These are phyloP conservation scores for Cicer pinnatifidum DNA, from an alignment of 306 rosid genomes.

Conservation along the genomic window DNA sequence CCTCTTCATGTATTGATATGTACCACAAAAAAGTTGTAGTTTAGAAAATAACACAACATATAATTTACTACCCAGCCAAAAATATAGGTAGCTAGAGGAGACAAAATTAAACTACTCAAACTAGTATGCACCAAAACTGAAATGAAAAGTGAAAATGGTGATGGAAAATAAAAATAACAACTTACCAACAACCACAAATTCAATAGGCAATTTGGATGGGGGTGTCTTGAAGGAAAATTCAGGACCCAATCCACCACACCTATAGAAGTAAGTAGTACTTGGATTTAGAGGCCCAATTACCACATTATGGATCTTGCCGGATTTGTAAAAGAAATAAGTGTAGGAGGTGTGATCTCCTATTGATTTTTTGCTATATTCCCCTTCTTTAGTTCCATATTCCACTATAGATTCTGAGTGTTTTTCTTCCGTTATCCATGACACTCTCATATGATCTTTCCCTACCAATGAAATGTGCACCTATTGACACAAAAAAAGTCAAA, in stretches of 20 bases:
- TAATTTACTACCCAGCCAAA: no score
- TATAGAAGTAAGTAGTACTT: constrained; percentile 36
- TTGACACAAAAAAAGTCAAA: not conserved
- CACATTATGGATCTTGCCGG: constrained; percentile 44
- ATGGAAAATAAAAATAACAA: constrained; percentile 6
- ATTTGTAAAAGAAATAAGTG: constrained; percentile 40
- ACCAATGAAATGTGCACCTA: constrained; percentile 70
- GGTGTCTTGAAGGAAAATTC: constrained; percentile 69
- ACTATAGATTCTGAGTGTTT: constrained; percentile 43
- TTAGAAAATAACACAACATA: no score
- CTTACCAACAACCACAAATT: constrained; percentile 67
- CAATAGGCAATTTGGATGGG: constrained; percentile 55
- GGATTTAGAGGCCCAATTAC: constrained; percentile 45
- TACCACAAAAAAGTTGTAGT: no score
- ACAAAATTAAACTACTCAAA: no score
- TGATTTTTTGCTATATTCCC: constrained; percentile 43
- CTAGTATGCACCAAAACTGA: not conserved
- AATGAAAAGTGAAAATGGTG: not conserved
- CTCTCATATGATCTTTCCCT: constrained; percentile 60
- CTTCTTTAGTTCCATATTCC: constrained; percentile 43
- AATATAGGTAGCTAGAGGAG: no score
- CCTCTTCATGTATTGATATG: no score
- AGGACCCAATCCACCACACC: constrained; percentile 43
- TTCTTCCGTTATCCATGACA: constrained; percentile 68
- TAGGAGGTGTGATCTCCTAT: constrained; percentile 42